These are phyloP conservation scores for Bauhinia variegata DNA, from an alignment of 306 rosid genomes.

Conservation along the genomic window DNA sequence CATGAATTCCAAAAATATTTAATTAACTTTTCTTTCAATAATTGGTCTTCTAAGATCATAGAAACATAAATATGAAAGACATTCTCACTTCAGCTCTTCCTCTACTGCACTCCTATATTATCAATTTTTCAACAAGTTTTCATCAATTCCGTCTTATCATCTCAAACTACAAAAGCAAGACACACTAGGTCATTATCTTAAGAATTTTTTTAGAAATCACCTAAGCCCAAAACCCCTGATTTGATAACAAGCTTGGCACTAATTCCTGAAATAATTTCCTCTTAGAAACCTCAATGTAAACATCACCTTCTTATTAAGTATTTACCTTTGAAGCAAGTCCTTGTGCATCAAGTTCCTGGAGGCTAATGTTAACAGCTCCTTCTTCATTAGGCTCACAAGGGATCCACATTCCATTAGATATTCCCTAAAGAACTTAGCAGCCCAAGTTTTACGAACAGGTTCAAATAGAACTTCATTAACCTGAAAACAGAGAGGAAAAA, in stretches of 20 bases:
- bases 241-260: background rate
- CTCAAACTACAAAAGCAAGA: constrained; percentile 4
- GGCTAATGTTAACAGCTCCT: constrained; percentile 54
- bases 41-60: background rate
- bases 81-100: background rate
- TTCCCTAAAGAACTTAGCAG: constrained; percentile 65
- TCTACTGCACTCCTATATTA: background rate
- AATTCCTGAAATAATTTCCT: background rate
- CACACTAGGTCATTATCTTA: background rate
- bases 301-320: background rate
- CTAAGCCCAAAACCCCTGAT: background rate
- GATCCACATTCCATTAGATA: constrained; percentile 58
- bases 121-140: constrained; percentile 3
- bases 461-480: constrained; percentile 84
- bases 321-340: constrained; percentile 72
- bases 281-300: background rate
- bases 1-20: constrained; percentile 5
- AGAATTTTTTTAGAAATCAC: constrained; percentile 1
- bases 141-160: background rate
- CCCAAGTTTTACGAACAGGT: constrained; percentile 84
- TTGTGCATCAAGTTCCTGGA: constrained; percentile 65
- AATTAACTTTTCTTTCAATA: background rate
- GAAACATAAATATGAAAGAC: background rate
- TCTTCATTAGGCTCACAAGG: constrained; percentile 71
- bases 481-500: constrained; percentile 34